Evolutionary conservation across 2,329 filamentous ascomycete species (phyloP).

Genomic region (Xylariaceae sp.): DNA sequence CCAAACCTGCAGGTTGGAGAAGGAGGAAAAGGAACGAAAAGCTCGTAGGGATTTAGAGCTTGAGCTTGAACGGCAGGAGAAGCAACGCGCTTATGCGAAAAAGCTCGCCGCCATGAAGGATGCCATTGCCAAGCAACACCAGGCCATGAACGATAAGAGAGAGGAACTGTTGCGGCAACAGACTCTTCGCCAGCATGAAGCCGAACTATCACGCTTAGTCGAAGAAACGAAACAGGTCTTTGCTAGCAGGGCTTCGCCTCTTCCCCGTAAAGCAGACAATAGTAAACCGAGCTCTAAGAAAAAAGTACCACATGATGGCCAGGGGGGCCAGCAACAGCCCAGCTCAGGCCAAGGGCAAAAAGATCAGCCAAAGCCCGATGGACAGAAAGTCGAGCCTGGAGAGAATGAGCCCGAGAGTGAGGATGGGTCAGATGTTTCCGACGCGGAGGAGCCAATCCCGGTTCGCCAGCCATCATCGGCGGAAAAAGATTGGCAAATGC

Average conservation of each 20-base stretch:
- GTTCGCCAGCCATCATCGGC: not conserved
- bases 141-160: not conserved
- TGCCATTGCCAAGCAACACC: not conserved
- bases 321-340: not conserved
- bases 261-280: not conserved
- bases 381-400: not conserved
- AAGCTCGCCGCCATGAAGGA: conserved; percentile 5
- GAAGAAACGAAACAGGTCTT: not conserved
- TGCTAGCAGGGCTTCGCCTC: not conserved
- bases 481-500: conserved; percentile 5
- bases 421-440: not conserved
- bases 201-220: not conserved
- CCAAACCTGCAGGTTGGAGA: conserved; percentile 8
- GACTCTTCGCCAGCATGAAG: conserved; percentile 2
- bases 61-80: conserved; percentile 7
- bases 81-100: conserved; percentile 10
- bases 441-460: not conserved
- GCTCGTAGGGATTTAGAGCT: conserved; percentile 1
- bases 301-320: not conserved
- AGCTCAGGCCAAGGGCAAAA: not conserved
- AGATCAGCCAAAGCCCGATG: not conserved
- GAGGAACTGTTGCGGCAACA: not conserved
- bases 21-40: conserved; percentile 6
- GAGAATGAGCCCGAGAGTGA: not conserved
- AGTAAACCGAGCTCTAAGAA: not conserved